Base-by-base conservation (phyloP, 805 yeast species). In the Saccharomycopsis sp. region DNA sequence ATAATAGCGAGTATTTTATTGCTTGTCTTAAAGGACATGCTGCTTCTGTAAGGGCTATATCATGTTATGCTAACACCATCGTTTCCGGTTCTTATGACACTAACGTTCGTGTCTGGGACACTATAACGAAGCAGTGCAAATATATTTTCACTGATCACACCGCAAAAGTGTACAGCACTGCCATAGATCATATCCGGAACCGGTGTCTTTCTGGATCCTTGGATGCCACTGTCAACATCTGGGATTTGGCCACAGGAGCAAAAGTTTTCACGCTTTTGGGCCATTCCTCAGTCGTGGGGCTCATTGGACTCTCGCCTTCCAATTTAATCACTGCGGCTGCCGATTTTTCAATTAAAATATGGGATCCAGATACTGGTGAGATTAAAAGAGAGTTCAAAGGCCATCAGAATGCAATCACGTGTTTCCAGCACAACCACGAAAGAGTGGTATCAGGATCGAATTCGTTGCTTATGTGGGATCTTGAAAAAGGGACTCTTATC, bases 311-410 rank as follows among this genome's bases (percentile, higher is more conserved):
- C 7, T 84, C 90, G 3, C 84, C 86, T 24, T 83, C 86, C 41
- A 84, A 83, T 53, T 75, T 94, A 12, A 96, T 93, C 1, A 87
- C 96, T 52, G 99, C 97, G 0, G 98, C 97, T 1, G 98, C 98
- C 0, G 99, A 94, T 70, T 83, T 94, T 2, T 86, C 97, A 0
- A 77, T 94, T 49, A 79, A 97, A 55, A 86, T 93, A 1, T 94
- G 99, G 99, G 87, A 94, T 68, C 94, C 97, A 1, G 82, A 82
- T 25, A 80, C 85, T 7, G 91, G 89, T 29, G 78, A 79, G 20
- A 82, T 88, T 49, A 75, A 76, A 55, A n/a, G 23, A 20, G 51
- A 47, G n/a, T 15, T 51, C 35, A 29, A 50, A 17, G 7, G 19
- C 7, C 82, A 82, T 67, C 93, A 91, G 70, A 80, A 84, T 25